Evolutionary conservation across 805 yeast species (phyloP).

Genomic region (Pichia paraexigua): DNA sequence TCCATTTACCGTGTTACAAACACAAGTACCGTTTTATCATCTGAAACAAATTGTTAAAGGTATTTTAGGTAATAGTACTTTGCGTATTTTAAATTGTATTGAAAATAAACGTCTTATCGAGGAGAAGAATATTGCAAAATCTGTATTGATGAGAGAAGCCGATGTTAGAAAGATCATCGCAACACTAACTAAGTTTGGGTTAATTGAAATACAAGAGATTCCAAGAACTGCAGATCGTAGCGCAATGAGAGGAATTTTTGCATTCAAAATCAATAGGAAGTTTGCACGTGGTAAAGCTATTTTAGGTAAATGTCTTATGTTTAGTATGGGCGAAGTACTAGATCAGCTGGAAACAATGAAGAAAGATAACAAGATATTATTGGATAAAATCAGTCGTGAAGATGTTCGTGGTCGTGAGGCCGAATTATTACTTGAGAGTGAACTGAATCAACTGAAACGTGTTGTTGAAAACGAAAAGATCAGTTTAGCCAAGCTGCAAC

Average conservation of each 20-base stretch:
- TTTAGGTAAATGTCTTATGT: slow-evolving; percentile 37
- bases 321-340: slow-evolving; percentile 45
- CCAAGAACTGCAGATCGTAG: slow-evolving; percentile 90
- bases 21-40: slow-evolving; percentile 38
- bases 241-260: slow-evolving; percentile 77
- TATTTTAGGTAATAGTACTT: slow-evolving; percentile 57
- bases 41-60: slow-evolving; percentile 52
- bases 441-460: slow-evolving; percentile 59
- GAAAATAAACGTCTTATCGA: slow-evolving; percentile 65
- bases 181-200: slow-evolving; percentile 57
- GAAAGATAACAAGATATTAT: slow-evolving; percentile 52
- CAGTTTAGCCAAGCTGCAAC: slow-evolving; percentile 44
- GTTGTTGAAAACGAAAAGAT: slow-evolving; percentile 51
- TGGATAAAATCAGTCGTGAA: slow-evolving; percentile 78
- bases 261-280: slow-evolving; percentile 43
- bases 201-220: slow-evolving; percentile 85
- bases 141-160: slow-evolving; percentile 69
- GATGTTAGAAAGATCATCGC: slow-evolving; percentile 67
- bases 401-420: slow-evolving; percentile 82
- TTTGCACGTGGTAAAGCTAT: slow-evolving; percentile 28
- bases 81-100: slow-evolving; percentile 71
- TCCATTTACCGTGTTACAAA: slow-evolving; percentile 48
- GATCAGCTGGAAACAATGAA: slow-evolving; percentile 45
- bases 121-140: slow-evolving; percentile 71
- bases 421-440: slow-evolving; percentile 65